Evolutionary conservation across 2,329 filamentous ascomycete genomes (phyloP), one percentile per base, ranked within the genome.

Genomic region (Akanthomyces muscarius): DNA sequence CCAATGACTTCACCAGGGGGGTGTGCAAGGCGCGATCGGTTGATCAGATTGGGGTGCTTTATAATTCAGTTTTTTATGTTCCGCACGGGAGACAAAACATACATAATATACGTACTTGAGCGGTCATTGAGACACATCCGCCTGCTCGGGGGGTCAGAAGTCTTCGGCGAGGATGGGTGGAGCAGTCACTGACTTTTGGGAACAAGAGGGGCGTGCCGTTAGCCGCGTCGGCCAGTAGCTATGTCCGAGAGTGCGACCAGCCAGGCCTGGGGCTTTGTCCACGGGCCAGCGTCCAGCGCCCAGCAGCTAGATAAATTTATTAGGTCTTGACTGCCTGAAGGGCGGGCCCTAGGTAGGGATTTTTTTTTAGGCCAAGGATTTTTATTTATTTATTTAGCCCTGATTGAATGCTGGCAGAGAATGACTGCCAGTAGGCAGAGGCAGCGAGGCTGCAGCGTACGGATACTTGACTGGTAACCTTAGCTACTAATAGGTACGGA

Each of bases 191-290:
- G 51, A 51, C 23, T 50, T 50, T 50, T 50, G 14, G 42, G 25
- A 2, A 2, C 16, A 33, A 41, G 36, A 30, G 54, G 61, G 60
- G 61, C 8, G 61, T 63, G 61, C n/a, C 61, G 52, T 52, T 63
- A 63, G 53, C 61, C 61, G 54, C 54, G 53, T 63, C 61, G 61
- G 61, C 36, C 36, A 44, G 45, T 7, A 52, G 23, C 54, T 63
- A 63, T 57, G 61, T 63, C 61, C 61, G 61, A 63, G 53, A 62
- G 52, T 56, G 61, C 61, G 60, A 36, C 51, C 47, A 56, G 33
- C 57, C 48, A 42, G 57, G 30, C 47, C 10, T 33, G 57, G 36
- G 48, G 10, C 33, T 42, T 50, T 45, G 56, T 59, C 56, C 56
- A 59, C 45, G 45, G 56, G 45, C 33, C 44, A 59, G 47, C 47